A percentile compares a stretch with the other conserved stretches of the same genome.
These are phyloP conservation scores for Solanum piurae DNA, from an alignment of 257 asterid species.

Conservation along the genomic window DNA sequence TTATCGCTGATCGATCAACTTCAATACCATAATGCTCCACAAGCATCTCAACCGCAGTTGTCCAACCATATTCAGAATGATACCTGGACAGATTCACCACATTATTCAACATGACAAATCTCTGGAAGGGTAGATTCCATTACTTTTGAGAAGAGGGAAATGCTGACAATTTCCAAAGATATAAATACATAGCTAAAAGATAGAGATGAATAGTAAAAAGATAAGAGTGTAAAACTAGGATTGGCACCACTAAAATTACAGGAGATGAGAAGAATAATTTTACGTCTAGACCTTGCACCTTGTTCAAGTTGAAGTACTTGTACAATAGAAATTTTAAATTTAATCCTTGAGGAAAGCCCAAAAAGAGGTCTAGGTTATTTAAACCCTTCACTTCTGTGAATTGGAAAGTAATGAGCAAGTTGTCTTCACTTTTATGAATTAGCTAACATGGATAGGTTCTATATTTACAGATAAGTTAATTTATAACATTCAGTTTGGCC, in stretches of 20 bases:
- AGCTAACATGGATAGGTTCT: background rate
- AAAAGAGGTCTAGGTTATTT: background rate
- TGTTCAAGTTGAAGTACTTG: background rate
- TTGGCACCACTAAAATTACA: background rate
- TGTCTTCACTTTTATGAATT: background rate
- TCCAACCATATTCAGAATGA: constrained; percentile 95
- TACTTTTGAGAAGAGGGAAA: background rate
- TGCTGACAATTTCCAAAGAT: background rate
- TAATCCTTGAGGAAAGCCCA: background rate
- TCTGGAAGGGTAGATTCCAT: background rate
- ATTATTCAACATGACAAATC: background rate
- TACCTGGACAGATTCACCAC: constrained; percentile 41
- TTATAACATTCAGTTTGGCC: background rate
- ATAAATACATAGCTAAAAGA: background rate
- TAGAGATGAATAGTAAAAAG: background rate
- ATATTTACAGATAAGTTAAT: background rate
- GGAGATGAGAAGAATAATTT: background rate
- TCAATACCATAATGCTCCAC: constrained; percentile 82
- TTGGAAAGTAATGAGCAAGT: background rate
- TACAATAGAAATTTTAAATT: background rate
- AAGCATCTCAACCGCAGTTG: constrained; percentile 65
- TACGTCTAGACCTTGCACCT: background rate
- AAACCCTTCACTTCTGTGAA: background rate
- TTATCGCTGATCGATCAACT: constrained; percentile 57
- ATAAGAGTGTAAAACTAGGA: background rate